These are phyloP conservation scores for Iberis pinnata DNA, from an alignment of 345 rosid genomes.

Conservation along the genomic window DNA sequence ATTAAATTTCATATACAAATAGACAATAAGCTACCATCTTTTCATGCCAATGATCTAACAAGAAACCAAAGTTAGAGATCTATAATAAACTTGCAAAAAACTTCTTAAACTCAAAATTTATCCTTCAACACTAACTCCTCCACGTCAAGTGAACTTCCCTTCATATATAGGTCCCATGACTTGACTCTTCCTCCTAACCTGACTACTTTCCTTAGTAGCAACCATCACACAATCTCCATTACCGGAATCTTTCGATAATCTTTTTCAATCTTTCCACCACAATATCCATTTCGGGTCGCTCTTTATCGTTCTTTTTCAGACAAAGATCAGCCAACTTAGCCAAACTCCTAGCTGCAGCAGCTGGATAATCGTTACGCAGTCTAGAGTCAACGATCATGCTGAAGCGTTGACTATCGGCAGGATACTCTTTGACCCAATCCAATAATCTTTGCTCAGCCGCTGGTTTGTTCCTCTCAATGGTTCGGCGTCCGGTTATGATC, in stretches of 20 bases:
- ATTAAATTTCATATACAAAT: no score
- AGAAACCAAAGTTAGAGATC: no score
- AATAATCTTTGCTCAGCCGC: slow-evolving; percentile 51
- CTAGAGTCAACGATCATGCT: slow-evolving; percentile 56
- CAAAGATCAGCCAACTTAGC: slow-evolving; percentile 72
- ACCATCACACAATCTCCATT: slow-evolving; percentile 9
- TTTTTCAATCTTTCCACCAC: slow-evolving; percentile 55
- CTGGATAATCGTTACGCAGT: slow-evolving; percentile 49
- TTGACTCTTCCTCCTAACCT: slow-evolving; percentile 14
- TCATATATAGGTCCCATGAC: slow-evolving; percentile 11
- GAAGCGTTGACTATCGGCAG: slow-evolving; percentile 55
- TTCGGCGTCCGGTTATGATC: slow-evolving; percentile 70
- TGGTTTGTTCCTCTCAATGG: slow-evolving; percentile 64
- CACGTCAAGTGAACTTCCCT: slow-evolving; percentile 18
- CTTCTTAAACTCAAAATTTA: slow-evolving; percentile 7
- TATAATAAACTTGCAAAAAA: background rate
- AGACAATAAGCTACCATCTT: no score
- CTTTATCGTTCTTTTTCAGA: slow-evolving; percentile 50
- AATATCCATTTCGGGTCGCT: slow-evolving; percentile 60
- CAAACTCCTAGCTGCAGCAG: slow-evolving; percentile 44
- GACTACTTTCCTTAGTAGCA: slow-evolving; percentile 10
- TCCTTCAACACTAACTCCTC: slow-evolving; percentile 28
- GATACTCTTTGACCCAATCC: slow-evolving; percentile 72
- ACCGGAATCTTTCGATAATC: slow-evolving; percentile 35
- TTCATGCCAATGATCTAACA: no score